Base-by-base conservation (phyloP, 495 filamentous ascomycete genomes). In the Melanomma pulvis-pyrius region DNA sequence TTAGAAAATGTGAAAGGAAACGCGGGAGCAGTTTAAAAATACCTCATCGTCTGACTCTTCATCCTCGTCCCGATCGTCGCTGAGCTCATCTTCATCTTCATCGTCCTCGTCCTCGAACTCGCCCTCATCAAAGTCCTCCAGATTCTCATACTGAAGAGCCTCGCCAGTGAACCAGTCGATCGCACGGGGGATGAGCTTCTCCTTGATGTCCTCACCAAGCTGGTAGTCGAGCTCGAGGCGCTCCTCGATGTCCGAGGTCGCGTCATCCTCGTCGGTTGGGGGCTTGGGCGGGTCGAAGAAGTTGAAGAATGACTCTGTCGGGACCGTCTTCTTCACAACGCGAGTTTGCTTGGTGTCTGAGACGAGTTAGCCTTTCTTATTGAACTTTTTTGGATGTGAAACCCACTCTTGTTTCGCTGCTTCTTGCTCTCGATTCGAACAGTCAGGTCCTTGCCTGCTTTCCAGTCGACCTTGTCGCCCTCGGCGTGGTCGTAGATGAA, bases 91-190 rank as follows among this genome's bases (percentile, higher is more conserved):
- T 59, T 97, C 92, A 15, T 96, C 94, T 47, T 97, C 92, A 28
- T 97, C 93, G 30, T 97, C 93, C 30, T 96, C 92, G 46, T 92
- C 91, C 54, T 93, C 90, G 58, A 89, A 89, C 59, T 90, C 90
- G 61, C 88, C 91, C 58, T 90, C 86, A 61, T 96, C 92, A 67
- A 89, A 80, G 36, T 96, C 91, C 58, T 93, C 91, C 5, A 97
- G 72, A 73, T 96, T 93, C 83, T 99, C 96, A 64, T 91, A 99
- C 71, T 96, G 94, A 67, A 98, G 87, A 59, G 96, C 96, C 80
- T 99, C 94, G 44, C 96, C 96, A 47, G 96, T 99, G 80, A 98
- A 99, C 96, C 96, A 99, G 79, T 98, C 96, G 73, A 99, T 93
- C 19, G 96, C 96, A 72, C 92, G 93, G 59, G 96, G 96, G 71